Conservation (phyloP, 2,329 filamentous ascomycete genomes). For the Lachnellula occidentalis region DNA sequence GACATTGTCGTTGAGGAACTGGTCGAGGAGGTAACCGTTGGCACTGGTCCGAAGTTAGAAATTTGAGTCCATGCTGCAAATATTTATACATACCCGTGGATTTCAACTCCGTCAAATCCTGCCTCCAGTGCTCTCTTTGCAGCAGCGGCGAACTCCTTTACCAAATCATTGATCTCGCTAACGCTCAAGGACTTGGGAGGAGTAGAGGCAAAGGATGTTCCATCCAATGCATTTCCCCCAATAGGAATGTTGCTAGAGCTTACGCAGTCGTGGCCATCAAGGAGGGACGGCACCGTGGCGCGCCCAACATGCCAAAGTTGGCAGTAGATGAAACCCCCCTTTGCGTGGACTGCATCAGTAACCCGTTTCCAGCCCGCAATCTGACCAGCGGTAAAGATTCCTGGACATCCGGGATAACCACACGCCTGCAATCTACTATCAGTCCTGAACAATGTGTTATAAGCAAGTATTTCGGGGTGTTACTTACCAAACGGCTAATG, state of each 20-base stretch:
- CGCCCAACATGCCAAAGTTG: conserved; percentile 60
- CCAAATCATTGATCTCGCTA: conserved; percentile 32
- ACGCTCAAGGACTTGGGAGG: conserved; percentile 33
- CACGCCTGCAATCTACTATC: conserved; percentile 22
- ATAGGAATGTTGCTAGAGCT: conserved; percentile 21
- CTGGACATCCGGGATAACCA: conserved; percentile 46
- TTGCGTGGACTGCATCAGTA: conserved; percentile 57
- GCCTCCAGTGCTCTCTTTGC: conserved; percentile 43
- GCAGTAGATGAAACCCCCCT: conserved; percentile 53
- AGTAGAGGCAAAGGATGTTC: conserved; percentile 6
- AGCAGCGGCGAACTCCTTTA: conserved; percentile 14
- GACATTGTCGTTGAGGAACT: conserved; percentile 49
- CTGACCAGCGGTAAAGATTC: conserved; percentile 48
- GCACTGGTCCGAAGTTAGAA: conserved; percentile 21
- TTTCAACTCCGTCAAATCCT: conserved; percentile 44
- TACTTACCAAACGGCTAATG: conserved; percentile 34
- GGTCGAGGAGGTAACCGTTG: conserved; percentile 49
- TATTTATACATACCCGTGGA: conserved; percentile 29
- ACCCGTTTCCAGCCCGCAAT: conserved; percentile 52
- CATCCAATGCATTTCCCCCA: conserved; percentile 14
- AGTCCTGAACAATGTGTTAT: conserved; percentile 25
- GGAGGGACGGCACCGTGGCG: conserved; percentile 32
- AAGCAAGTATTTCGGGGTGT: conserved; percentile 26
- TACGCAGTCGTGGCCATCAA: conserved; percentile 30
- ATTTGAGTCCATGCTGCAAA: neutral